Evolutionary conservation across 352 stramenopile genomes (phyloP), one percentile per base, ranked within the genome.

Genomic region (Phytopythium cucurbitacearum): DNA sequence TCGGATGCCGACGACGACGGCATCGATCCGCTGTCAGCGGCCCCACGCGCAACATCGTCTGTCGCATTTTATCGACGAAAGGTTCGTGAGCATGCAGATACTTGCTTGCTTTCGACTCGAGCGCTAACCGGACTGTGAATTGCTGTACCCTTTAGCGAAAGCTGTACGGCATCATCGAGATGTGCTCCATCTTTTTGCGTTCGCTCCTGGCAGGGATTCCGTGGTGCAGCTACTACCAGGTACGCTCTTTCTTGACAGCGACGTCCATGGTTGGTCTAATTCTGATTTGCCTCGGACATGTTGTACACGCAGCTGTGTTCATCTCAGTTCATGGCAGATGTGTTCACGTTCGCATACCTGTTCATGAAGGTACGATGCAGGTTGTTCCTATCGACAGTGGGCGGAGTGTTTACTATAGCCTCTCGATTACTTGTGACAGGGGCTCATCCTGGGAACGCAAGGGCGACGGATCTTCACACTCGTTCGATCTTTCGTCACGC

Each of bases 141-240:
- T 42, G 7, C 21, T 43, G 13, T 32, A 49, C 9, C 6, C n/a
- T 21, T 40, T 53, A 91, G 80, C 67, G 82, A 5, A 91, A 91
- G 37, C 51, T 93, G 2, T 91, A 88, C 45, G 80, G 73, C 8
- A 73, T 90, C 48, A 85, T 93, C 40, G 82, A 93, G 50, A 71
- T 89, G 59, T 54, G 58, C 11, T 90, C 82, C 3, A 84, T 93
- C 43, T 80, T 93, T 35, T 9, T 85, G 33, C 75, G 77, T 7
- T 85, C 77, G 7, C 55, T 82, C 28, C 52, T 85, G 7, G 77
- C 82, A 0, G 73, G 69, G 5, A 58, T 89, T 21, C 82, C 82
- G 11, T 93, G 82, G 82, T 91, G 72, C 60, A 78, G 56, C n/a
- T 89, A 85, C 42, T 93, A 93, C 54, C 75, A 85, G 51, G 65